Percentiles rank a stretch among this genome's conserved stretches.
These are phyloP conservation scores for Meripilus lineatus DNA, from an alignment of 1,284 basidiomycete genomes.

Conservation along the genomic window DNA sequence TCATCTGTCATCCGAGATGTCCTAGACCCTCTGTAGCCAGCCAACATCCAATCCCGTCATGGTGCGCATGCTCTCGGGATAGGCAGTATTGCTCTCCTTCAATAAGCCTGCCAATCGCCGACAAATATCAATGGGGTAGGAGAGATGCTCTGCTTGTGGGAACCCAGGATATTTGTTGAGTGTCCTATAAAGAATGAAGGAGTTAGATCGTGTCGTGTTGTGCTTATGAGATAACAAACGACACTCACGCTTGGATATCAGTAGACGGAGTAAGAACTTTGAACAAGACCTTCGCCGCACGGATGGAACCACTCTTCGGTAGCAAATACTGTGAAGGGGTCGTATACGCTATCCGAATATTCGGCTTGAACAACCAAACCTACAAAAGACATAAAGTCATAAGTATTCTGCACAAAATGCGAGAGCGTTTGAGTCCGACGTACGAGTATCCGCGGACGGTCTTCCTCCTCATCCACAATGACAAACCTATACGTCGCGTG, in stretches of 20 bases:
- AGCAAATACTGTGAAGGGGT: constrained; percentile 50
- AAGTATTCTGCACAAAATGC: too few relatives aligned
- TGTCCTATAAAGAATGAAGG: constrained; percentile 34
- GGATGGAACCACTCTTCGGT: constrained; percentile 56
- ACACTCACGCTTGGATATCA: constrained; percentile 52
- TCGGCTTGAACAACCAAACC: constrained; percentile 91
- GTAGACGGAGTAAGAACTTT: constrained; percentile 58
- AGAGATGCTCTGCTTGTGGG: constrained; percentile 77
- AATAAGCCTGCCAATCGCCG: constrained; percentile 59
- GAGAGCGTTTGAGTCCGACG: too few relatives aligned
- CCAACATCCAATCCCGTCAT: constrained; percentile 79
- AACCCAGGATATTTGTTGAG: constrained; percentile 71
- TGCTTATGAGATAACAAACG: neutral
- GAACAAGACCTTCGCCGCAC: constrained; percentile 71
- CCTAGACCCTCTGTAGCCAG: constrained; percentile 50
- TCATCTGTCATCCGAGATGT: too few relatives aligned
- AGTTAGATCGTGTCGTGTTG: neutral
- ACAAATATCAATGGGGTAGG: constrained; percentile 72
- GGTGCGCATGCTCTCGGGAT: constrained; percentile 65
- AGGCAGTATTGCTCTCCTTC: constrained; percentile 68
- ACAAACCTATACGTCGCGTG: constrained; percentile 89
- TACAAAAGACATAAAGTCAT: constrained; percentile 27
- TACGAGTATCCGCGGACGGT: constrained; percentile 73
- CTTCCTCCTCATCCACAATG: constrained; percentile 77
- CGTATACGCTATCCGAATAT: constrained; percentile 70